These are phyloP conservation scores for Metarhizium guizhouense DNA, from an alignment of 2,329 filamentous ascomycete genomes.

Conservation along the genomic window DNA sequence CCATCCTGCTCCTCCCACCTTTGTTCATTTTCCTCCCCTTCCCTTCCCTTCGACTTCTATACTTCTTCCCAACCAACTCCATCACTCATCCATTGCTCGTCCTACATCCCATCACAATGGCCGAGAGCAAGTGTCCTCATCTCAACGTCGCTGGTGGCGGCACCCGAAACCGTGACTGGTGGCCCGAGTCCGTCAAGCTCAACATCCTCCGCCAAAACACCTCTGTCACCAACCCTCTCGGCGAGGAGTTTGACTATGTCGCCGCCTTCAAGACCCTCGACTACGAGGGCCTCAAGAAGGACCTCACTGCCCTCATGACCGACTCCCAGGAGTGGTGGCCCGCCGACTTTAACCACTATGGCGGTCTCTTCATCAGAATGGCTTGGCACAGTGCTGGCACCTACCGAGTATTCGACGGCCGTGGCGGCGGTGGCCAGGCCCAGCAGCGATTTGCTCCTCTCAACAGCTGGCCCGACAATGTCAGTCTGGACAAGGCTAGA, in stretches of 20 bases:
- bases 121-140: slow-evolving; percentile 23
- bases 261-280: slow-evolving; percentile 60
- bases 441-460: slow-evolving; percentile 75
- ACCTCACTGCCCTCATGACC: slow-evolving; percentile 62
- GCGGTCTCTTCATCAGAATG: slow-evolving; percentile 72
- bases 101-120: slow-evolving; percentile 10
- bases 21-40: not conserved
- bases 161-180: slow-evolving; percentile 63
- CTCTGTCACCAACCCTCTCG: slow-evolving; percentile 52
- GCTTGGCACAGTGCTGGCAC: slow-evolving; percentile 75
- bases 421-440: slow-evolving; percentile 64
- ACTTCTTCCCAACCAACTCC: not conserved
- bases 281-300: slow-evolving; percentile 59
- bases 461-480: slow-evolving; percentile 76
- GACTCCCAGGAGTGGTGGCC: slow-evolving; percentile 77
- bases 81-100: not conserved
- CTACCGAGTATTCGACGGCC: slow-evolving; percentile 66
- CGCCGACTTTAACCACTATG: slow-evolving; percentile 74
- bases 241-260: slow-evolving; percentile 61
- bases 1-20: not conserved
- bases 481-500: slow-evolving; percentile 69
- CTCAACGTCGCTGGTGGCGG: slow-evolving; percentile 49
- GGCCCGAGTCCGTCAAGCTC: slow-evolving; percentile 59
- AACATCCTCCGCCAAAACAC: slow-evolving; percentile 68
- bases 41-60: not conserved